Base-by-base conservation (phyloP, 306 rosid genomes). In the Dalbergia cultrata region DNA sequence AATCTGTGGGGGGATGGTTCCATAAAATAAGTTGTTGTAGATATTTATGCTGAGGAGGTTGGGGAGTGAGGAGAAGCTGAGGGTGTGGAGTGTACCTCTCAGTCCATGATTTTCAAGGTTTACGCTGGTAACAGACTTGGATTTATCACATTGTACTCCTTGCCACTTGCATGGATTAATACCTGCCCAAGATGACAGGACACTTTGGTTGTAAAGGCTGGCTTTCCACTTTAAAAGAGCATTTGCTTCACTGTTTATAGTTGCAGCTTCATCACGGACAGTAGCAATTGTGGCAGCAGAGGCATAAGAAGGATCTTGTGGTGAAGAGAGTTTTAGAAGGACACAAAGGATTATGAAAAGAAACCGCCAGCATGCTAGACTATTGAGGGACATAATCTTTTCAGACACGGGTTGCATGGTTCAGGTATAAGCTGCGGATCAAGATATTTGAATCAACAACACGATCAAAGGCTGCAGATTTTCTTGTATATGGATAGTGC, bases 61-160 rank as follows among this genome's bases (percentile, higher is more conserved):
- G n/a, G n/a, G n/a, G n/a, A n/a, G n/a, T n/a, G n/a, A n/a, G n/a
- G n/a, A n/a, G n/a, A n/a, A n/a, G n/a, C n/a, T n/a, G n/a, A 80
- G 74, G 17, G 59, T 26, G 52, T 56, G 60, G 4, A 73, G 84
- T 73, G 79, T 80, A 73, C 75, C 84, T 54, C 9, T 31, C 0
- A 80, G 74, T 43, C 74, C 69, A 41, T 39, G 31, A 18, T 33
- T 31, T 53, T 54, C 10, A 73, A 80, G 84, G 35, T 45, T 31
- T 65, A 80, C 73, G 69, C 7, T 31, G 19, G 84, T 26, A 34
- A 80, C 10, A 1, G 60, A 80, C 4, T 31, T 73, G 17, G 75
- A 73, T 7, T 80, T 62, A 11, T 63, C n/a, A 64, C 84, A 80
- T 0, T 26, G 26, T 72, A 79, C 70, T 34, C 83, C 83, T 70